Evolutionary conservation across 495 filamentous ascomycete genomes (phyloP).

Genomic region (Elasticomyces elasticus): DNA sequence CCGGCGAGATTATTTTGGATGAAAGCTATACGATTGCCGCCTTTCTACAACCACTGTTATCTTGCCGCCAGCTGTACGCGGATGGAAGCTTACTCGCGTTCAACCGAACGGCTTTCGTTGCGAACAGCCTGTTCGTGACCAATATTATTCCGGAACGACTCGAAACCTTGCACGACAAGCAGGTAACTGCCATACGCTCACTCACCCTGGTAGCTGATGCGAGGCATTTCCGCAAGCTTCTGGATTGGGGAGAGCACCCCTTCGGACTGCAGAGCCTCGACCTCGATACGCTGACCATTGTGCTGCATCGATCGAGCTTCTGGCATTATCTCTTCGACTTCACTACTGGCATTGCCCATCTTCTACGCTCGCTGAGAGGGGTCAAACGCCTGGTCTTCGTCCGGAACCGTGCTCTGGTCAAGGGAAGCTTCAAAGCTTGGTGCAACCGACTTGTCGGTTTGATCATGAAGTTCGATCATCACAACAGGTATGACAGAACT

Average conservation of each 20-base stretch:
- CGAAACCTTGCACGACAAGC: slow-evolving; percentile 11
- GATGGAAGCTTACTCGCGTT: slow-evolving; percentile 24
- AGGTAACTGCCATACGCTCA: slow-evolving; percentile 18
- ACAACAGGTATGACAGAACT: slow-evolving; percentile 20
- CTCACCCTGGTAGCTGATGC: slow-evolving; percentile 24
- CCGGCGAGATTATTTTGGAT: slow-evolving; percentile 18
- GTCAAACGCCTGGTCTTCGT: slow-evolving; percentile 25
- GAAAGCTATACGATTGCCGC: slow-evolving; percentile 16
- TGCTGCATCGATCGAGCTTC: slow-evolving; percentile 23
- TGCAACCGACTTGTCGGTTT: slow-evolving; percentile 26
- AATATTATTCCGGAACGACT: slow-evolving; percentile 17
- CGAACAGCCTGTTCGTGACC: slow-evolving; percentile 17
- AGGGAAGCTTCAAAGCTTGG: slow-evolving; percentile 28
- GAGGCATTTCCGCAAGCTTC: slow-evolving; percentile 23
- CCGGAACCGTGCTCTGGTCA: slow-evolving; percentile 25
- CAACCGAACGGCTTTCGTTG: slow-evolving; percentile 19
- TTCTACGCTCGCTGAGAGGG: slow-evolving; percentile 23
- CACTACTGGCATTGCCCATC: slow-evolving; percentile 20
- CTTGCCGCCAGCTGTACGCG: slow-evolving; percentile 24
- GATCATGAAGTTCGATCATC: slow-evolving; percentile 29
- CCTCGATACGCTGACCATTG: slow-evolving; percentile 24
- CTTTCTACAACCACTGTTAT: slow-evolving; percentile 18
- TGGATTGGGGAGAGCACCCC: slow-evolving; percentile 22
- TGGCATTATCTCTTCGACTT: slow-evolving; percentile 26
- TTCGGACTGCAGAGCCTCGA: slow-evolving; percentile 21